Conservation (phyloP, 495 filamentous ascomycete species). For the Lophiotrema nucula region DNA sequence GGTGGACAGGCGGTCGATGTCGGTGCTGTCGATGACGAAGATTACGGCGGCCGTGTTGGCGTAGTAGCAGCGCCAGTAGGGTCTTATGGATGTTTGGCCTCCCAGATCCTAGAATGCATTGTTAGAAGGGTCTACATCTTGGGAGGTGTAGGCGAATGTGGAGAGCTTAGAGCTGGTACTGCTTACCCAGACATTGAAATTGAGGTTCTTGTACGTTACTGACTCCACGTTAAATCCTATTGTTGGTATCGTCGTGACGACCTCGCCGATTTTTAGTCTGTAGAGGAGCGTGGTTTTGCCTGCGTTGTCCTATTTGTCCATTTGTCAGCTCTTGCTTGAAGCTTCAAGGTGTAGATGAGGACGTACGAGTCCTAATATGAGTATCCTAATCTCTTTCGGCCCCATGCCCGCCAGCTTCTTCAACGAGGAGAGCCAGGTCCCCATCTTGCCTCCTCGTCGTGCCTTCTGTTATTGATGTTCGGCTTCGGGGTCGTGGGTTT, state of each 20-base stretch:
- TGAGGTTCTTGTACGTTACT: slow-evolving; percentile 93
- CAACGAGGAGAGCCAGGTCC: slow-evolving; percentile 61
- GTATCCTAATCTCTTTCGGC: slow-evolving; percentile 95
- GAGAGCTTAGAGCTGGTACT: slow-evolving; percentile 3
- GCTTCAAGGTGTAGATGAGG: not conserved
- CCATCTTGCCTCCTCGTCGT: too few species aligned
- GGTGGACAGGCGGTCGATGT: slow-evolving; percentile 89
- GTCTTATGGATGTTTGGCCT: slow-evolving; percentile 93
- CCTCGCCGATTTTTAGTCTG: slow-evolving; percentile 93
- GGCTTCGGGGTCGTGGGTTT: too few species aligned
- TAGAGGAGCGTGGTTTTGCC: slow-evolving; percentile 97
- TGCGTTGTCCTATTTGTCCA: slow-evolving; percentile 77
- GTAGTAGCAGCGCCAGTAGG: slow-evolving; percentile 99
- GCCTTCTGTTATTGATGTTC: too few species aligned
- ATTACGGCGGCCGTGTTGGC: slow-evolving; percentile 99
- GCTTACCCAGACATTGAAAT: slow-evolving; percentile 95
- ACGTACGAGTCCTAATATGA: slow-evolving; percentile 87
- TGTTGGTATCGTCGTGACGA: slow-evolving; percentile 97
- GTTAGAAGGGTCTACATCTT: not conserved
- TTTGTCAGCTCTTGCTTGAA: not conserved
- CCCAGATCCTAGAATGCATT: slow-evolving; percentile 69
- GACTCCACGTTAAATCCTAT: slow-evolving; percentile 99
- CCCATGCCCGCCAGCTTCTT: slow-evolving; percentile 77
- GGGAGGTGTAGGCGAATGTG: slow-evolving; percentile 2
- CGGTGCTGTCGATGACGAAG: slow-evolving; percentile 96